Evolutionary conservation across 176 grass and related monocot genomes (phyloP).

Genomic region (Carex kokanica): DNA sequence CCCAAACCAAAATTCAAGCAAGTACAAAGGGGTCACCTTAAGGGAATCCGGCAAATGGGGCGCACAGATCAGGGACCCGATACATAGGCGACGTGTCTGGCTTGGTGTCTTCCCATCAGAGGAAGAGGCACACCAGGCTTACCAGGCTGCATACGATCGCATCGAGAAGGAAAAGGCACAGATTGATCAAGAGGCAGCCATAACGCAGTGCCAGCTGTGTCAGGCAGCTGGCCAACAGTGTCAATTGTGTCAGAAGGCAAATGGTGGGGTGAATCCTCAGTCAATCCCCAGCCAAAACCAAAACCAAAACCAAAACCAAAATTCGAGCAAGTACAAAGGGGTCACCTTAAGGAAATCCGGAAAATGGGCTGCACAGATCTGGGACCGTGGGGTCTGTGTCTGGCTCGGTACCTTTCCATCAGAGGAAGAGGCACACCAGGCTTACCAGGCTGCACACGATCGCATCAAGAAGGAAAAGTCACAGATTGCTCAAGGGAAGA

Average conservation of each 20-base stretch:
- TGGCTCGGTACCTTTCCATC: slow-evolving; percentile 32
- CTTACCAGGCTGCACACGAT: not conserved
- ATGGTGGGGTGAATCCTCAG: no score
- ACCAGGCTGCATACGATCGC: not conserved
- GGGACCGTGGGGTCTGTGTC: slow-evolving; percentile 21
- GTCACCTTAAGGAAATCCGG: slow-evolving; percentile 12
- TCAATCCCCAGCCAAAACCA: not conserved
- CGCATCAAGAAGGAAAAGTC: slow-evolving; percentile 12
- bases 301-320: slow-evolving; percentile 9
- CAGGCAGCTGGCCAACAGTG: not conserved
- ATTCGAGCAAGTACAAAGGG: slow-evolving; percentile 23
- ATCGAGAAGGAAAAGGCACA: slow-evolving; percentile 20
- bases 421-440: slow-evolving; percentile 22
- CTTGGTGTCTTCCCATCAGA: slow-evolving; percentile 28
- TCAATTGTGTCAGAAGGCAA: not conserved
- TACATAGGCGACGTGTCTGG: slow-evolving; percentile 23
- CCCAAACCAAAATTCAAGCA: slow-evolving; percentile 1
- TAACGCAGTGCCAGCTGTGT: not conserved
- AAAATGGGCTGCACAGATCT: slow-evolving; percentile 32
- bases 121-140: slow-evolving; percentile 18
- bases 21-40: slow-evolving; percentile 20
- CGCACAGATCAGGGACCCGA: slow-evolving; percentile 31
- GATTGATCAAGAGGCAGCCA: not conserved
- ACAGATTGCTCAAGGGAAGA: not conserved
- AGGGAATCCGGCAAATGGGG: slow-evolving; percentile 28